phyloP scores from a whole-genome alignment of 1,284 basidiomycete species.

The Boletus subluridellus region DNA sequence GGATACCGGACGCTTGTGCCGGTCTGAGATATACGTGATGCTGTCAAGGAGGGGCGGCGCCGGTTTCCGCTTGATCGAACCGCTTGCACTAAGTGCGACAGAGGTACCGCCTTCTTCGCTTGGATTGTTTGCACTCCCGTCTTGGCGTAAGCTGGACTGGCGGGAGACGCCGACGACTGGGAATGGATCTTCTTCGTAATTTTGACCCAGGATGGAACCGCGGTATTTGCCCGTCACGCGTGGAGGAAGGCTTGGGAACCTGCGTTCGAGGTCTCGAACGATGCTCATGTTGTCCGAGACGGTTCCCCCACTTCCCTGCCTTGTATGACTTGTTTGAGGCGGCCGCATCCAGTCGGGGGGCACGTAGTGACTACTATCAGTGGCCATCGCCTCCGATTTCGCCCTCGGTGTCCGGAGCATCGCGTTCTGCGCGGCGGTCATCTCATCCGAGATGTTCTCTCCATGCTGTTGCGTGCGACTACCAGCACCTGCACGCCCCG shows the following conservation, averaged over 20 bases:
- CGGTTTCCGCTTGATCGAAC: conserved; percentile 33
- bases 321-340: conserved; percentile 6
- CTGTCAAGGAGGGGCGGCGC: conserved; percentile 28
- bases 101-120: conserved; percentile 17
- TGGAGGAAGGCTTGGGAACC: conserved; percentile 52
- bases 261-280: conserved; percentile 47
- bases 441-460: conserved; percentile 10
- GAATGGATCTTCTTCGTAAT: conserved; percentile 25
- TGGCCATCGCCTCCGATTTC: conserved; percentile 9
- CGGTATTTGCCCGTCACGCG: conserved; percentile 34
- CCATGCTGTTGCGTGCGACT: background rate
- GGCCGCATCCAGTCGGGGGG: conserved; percentile 17
- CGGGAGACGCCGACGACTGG: conserved; percentile 31
- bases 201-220: conserved; percentile 32
- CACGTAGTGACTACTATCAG: background rate
- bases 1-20: conserved; percentile 10
- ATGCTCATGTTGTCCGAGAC: conserved; percentile 41
- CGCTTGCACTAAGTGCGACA: conserved; percentile 16
- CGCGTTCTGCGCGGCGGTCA: conserved; percentile 4
- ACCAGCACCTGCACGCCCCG: background rate
- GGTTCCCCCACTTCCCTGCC: conserved; percentile 23
- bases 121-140: background rate
- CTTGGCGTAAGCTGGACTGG: conserved; percentile 21
- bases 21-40: conserved; percentile 10
- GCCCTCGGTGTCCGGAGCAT: conserved; percentile 7